Evolutionary conservation across 2,329 filamentous ascomycete species (phyloP).

Genomic region (Pyricularia sp.): DNA sequence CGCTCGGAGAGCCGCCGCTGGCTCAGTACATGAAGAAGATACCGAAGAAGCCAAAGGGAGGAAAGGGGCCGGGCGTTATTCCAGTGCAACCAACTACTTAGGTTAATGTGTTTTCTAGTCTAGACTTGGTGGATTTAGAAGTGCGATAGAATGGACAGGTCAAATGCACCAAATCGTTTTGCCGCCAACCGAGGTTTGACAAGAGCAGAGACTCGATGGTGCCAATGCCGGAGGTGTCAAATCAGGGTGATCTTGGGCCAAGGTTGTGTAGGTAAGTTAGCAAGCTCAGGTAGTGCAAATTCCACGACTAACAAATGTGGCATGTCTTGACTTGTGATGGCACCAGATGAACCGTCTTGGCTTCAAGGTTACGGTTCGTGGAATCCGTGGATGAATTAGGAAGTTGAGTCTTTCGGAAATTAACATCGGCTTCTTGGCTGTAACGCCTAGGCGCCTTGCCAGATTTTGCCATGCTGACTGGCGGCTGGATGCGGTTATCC

Average conservation of each 20-base stretch:
- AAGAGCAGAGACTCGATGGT: not conserved
- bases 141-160: not conserved
- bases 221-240: not conserved
- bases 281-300: too few species aligned
- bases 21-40: constrained; percentile 9
- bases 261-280: too few species aligned
- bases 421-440: not conserved
- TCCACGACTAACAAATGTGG: too few species aligned
- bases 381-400: too few species aligned
- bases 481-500: too few species aligned
- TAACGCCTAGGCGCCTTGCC: not conserved
- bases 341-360: too few species aligned
- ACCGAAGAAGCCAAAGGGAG: constrained; percentile 7
- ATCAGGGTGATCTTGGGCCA: not conserved
- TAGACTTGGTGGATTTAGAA: not conserved
- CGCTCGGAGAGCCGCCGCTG: constrained; percentile 15
- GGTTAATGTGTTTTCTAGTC: not conserved
- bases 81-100: not conserved
- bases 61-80: not conserved
- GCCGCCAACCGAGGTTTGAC: not conserved
- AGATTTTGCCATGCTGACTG: not conserved
- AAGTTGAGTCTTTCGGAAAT: not conserved
- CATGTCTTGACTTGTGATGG: too few species aligned
- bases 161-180: not conserved
- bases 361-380: too few species aligned